Percentiles rank a stretch among this genome's conserved stretches.
Evolutionary conservation across 1,284 basidiomycete species (phyloP).

Genomic region (Cutaneotrichosporon sp.): DNA sequence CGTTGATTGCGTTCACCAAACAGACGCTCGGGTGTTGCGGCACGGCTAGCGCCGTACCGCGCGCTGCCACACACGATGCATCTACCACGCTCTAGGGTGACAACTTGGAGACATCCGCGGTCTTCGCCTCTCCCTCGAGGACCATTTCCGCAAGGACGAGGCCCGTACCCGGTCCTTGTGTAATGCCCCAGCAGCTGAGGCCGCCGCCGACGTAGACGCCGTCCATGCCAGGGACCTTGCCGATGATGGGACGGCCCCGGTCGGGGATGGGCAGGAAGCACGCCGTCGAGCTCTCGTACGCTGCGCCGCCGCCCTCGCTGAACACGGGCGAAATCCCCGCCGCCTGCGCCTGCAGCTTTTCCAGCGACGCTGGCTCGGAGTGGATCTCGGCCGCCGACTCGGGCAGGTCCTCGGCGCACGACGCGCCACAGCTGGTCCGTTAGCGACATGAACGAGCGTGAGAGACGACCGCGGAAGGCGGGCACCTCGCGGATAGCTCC

Average conservation of each 20-base stretch:
- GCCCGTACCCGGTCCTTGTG: slow-evolving; percentile 53
- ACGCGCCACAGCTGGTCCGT: slow-evolving; percentile 40
- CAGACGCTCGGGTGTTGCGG: too few relatives aligned
- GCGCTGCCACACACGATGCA: too few relatives aligned
- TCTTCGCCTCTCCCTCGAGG: slow-evolving; percentile 51
- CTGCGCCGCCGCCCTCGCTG: slow-evolving; percentile 30
- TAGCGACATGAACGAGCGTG: slow-evolving; percentile 1
- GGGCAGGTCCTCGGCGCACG: slow-evolving; percentile 46
- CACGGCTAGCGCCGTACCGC: too few relatives aligned
- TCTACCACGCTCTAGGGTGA: neutral
- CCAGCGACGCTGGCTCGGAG: slow-evolving; percentile 43
- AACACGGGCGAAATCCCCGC: slow-evolving; percentile 50
- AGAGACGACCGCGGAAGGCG: too few relatives aligned
- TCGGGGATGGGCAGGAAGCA: slow-evolving; percentile 56
- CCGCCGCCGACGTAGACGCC: slow-evolving; percentile 51
- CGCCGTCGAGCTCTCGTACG: slow-evolving; percentile 50
- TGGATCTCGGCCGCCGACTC: slow-evolving; percentile 46
- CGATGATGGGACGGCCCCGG: slow-evolving; percentile 52
- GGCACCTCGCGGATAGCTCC: too few relatives aligned
- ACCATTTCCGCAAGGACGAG: slow-evolving; percentile 53
- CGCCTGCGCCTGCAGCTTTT: slow-evolving; percentile 49
- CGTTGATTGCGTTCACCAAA: too few relatives aligned
- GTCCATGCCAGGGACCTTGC: slow-evolving; percentile 46
- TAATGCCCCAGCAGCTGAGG: slow-evolving; percentile 39
- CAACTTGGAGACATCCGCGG: slow-evolving; percentile 52